Conservation (phyloP, 164 flowering plant genomes). For the Vitis amurensis region DNA sequence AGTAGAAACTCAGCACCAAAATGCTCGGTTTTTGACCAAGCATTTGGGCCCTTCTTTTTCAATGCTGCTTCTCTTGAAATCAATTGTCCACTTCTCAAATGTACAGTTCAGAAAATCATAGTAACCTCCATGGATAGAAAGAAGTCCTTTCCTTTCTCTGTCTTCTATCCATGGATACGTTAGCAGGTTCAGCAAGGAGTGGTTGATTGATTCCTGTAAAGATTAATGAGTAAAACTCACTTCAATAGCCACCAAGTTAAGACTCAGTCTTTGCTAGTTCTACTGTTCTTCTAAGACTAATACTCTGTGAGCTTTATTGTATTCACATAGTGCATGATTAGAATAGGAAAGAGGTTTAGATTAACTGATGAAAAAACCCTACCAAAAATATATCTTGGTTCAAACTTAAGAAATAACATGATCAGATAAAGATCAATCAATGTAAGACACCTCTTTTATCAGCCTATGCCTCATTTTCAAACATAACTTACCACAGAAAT, state of each 20-base stretch:
- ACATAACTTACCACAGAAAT: neutral
- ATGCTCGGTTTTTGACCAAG: conserved; percentile 30
- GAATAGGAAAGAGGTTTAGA: neutral
- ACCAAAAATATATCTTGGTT: neutral
- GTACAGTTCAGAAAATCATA: conserved; percentile 57
- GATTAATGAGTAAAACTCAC: neutral
- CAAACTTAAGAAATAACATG: neutral
- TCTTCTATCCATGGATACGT: conserved; percentile 70
- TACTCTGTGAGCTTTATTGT: too few relatives aligned
- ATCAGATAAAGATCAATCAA: neutral
- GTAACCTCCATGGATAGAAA: conserved; percentile 65
- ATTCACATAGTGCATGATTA: neutral
- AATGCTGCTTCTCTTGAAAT: conserved; percentile 23
- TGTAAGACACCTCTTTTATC: neutral
- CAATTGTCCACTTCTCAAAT: conserved; percentile 68
- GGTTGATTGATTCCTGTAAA: conserved; percentile 58
- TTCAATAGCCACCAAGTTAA: neutral
- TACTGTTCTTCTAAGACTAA: too few relatives aligned
- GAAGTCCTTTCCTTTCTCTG: conserved; percentile 35
- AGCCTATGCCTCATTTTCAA: neutral
- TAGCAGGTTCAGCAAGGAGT: conserved; percentile 48
- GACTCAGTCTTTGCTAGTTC: neutral
- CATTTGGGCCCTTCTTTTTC: conserved; percentile 10
- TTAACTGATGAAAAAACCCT: neutral
- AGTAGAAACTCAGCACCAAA: conserved; percentile 44